phyloP scores from a whole-genome alignment of 192 early-diverging fungal species.

The Funneliformis geosporum region DNA sequence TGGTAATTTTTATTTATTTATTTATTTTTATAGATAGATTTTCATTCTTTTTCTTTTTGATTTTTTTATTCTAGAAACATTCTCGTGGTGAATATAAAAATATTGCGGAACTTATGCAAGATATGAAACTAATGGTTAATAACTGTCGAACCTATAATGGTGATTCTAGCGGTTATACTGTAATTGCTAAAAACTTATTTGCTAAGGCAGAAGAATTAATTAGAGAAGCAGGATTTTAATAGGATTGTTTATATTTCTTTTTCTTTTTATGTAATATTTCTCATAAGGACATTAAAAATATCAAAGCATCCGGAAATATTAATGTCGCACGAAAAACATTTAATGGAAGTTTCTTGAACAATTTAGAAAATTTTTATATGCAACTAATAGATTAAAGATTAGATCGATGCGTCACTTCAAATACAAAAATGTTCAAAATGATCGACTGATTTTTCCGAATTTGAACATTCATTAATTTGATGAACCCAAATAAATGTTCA shows the following conservation, averaged over 20 bases:
- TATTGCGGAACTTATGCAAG: constrained; percentile 49
- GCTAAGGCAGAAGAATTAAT: constrained; percentile 36
- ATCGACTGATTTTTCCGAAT: no score
- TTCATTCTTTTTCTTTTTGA: background rate
- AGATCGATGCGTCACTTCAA: no score
- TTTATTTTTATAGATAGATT: background rate
- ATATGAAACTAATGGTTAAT: constrained; percentile 53
- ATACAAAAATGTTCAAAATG: no score
- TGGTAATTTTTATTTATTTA: constrained; percentile 29
- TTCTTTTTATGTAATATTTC: background rate
- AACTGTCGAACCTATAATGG: constrained; percentile 61
- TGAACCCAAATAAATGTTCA: no score
- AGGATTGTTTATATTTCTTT: background rate
- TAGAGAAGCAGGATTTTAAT: background rate
- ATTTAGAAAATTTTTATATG: background rate
- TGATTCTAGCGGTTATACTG: constrained; percentile 45
- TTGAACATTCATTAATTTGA: no score
- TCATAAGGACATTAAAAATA: no score
- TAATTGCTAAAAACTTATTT: constrained; percentile 44
- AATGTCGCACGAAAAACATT: no score
- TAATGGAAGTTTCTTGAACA: background rate
- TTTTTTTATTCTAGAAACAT: constrained; percentile 18
- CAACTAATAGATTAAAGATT: no score
- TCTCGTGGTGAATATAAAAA: constrained; percentile 46
- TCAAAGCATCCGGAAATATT: no score